A percentile compares a stretch with the other conserved stretches of the same genome.
Conservation (phyloP, 352 stramenopile genomes). For the Pythium insidiosum region DNA sequence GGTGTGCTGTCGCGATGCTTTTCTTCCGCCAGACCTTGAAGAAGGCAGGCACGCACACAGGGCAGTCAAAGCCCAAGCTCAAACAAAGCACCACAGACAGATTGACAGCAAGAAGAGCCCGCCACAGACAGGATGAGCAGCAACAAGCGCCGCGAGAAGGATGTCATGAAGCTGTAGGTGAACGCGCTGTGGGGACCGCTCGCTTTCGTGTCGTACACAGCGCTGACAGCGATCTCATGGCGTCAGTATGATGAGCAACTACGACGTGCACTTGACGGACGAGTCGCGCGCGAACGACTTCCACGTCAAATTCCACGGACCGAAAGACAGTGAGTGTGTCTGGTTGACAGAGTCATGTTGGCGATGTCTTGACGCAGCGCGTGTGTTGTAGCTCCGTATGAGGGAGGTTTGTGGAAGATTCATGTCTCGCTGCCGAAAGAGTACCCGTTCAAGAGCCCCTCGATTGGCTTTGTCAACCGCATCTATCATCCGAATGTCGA, state of each 20-base stretch:
- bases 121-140: conserved; percentile 40
- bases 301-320: conserved; percentile 81
- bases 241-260: conserved; percentile 88
- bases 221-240: not conserved
- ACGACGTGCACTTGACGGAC: conserved; percentile 77
- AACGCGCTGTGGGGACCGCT: too few relatives aligned
- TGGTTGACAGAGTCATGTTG: not conserved
- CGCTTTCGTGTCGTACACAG: not conserved
- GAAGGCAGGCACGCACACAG: too few relatives aligned
- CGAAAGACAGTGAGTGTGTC: conserved; percentile 66
- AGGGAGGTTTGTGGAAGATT: conserved; percentile 90
- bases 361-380: not conserved
- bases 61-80: too few relatives aligned
- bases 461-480: conserved; percentile 90
- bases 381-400: conserved; percentile 66
- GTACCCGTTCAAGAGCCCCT: conserved; percentile 92
- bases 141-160: conserved; percentile 81
- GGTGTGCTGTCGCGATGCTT: too few relatives aligned
- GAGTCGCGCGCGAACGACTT: conserved; percentile 79
- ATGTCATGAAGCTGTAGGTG: conserved; percentile 89
- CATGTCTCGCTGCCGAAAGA: conserved; percentile 89
- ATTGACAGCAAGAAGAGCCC: too few relatives aligned
- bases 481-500: conserved; percentile 94
- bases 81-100: not conserved
- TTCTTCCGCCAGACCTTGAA: too few relatives aligned